Conservation (phyloP, 371 early-diverging fungal species). For the Mortierella sp. region DNA sequence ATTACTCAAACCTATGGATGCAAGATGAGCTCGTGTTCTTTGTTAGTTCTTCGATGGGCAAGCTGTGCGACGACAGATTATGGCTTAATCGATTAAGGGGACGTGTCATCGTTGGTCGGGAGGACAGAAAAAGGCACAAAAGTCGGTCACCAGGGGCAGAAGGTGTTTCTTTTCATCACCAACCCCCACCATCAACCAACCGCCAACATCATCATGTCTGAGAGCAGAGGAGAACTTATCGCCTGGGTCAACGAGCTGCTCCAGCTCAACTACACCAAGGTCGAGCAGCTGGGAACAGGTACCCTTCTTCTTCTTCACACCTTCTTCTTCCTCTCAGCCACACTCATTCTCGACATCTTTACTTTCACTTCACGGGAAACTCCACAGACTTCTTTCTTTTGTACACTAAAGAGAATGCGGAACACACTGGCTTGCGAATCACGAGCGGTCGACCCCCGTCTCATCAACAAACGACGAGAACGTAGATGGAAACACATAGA, state of each 20-base stretch:
- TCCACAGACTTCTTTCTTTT: background rate
- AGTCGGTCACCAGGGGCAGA: background rate
- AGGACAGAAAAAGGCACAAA: background rate
- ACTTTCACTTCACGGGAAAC: background rate
- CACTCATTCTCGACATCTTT: background rate
- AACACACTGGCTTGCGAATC: background rate
- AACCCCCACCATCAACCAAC: background rate
- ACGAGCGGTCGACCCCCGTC: background rate
- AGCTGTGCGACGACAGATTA: background rate
- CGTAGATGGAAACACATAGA: background rate
- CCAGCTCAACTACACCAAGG: constrained; percentile 89
- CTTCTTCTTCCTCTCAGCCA: background rate
- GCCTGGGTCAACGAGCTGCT: constrained; percentile 95
- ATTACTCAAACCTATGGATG: background rate
- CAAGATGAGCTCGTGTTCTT: background rate
- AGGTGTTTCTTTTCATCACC: constrained; percentile 10
- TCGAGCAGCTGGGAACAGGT: constrained; percentile 96
- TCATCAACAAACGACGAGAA: background rate
- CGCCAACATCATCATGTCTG: constrained; percentile 72
- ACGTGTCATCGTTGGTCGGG: background rate
- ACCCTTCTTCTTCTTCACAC: constrained; percentile 20
- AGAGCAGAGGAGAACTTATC: constrained; percentile 90
- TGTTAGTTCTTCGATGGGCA: background rate
- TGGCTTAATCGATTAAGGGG: background rate
- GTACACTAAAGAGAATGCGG: background rate